A percentile compares a stretch with the other conserved stretches of the same genome.
phyloP scores from a whole-genome alignment of 2,329 filamentous ascomycete genomes.

The Cephalotrichum gorgonifer region DNA sequence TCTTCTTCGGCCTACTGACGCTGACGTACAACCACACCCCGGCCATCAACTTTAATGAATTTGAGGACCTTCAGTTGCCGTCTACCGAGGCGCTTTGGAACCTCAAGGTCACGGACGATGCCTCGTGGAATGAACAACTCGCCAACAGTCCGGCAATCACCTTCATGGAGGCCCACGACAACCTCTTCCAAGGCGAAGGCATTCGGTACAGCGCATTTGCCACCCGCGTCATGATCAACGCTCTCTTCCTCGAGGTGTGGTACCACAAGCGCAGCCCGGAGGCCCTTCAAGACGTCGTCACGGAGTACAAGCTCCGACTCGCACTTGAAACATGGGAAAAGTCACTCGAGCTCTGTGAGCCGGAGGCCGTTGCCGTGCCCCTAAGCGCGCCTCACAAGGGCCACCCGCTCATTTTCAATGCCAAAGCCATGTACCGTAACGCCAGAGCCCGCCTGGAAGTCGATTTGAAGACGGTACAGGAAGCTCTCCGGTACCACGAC shows the following conservation, averaged over 20 bases:
- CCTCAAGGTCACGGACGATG: slow-evolving; percentile 65
- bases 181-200: slow-evolving; percentile 85
- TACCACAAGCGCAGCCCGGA: slow-evolving; percentile 98
- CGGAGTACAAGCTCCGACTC: slow-evolving; percentile 92
- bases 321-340: slow-evolving; percentile 99
- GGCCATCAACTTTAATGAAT: slow-evolving; percentile 96
- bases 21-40: slow-evolving; percentile 97
- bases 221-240: slow-evolving; percentile 97
- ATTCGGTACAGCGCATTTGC: slow-evolving; percentile 93
- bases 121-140: slow-evolving; percentile 73
- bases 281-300: slow-evolving; percentile 91
- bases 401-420: slow-evolving; percentile 94
- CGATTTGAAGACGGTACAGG: slow-evolving; percentile 90
- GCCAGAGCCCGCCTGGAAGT: slow-evolving; percentile 87
- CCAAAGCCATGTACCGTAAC: slow-evolving; percentile 93
- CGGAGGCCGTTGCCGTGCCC: slow-evolving; percentile 78
- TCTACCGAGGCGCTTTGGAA: slow-evolving; percentile 95
- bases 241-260: slow-evolving; percentile 96
- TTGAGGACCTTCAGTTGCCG: slow-evolving; percentile 83
- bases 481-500: slow-evolving; percentile 92
- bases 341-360: slow-evolving; percentile 86
- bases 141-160: slow-evolving; percentile 64
- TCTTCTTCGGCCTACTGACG: slow-evolving; percentile 93
- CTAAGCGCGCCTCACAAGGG: slow-evolving; percentile 92
- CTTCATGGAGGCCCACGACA: slow-evolving; percentile 89